A percentile compares a stretch with the other conserved stretches of the same genome.
Conservation (phyloP, 495 filamentous ascomycete species). For the Xylaria castorea region DNA sequence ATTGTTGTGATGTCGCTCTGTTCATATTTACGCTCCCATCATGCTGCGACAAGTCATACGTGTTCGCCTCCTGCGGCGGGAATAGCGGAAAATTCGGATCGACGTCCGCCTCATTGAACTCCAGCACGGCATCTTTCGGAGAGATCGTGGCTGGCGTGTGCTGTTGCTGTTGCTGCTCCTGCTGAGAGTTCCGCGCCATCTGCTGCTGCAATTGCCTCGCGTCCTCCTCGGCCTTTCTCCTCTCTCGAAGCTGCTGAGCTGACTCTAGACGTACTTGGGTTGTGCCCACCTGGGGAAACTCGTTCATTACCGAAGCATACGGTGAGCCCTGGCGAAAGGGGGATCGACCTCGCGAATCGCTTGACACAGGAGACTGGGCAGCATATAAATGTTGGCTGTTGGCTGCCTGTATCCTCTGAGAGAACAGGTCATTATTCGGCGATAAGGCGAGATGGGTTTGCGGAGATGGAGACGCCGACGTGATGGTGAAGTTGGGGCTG, state of each 20-base stretch:
- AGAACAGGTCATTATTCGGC: slow-evolving; percentile 70
- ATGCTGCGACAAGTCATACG: slow-evolving; percentile 41
- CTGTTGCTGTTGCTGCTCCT: slow-evolving; percentile 39
- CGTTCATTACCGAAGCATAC: slow-evolving; percentile 59
- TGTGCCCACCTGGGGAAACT: slow-evolving; percentile 45
- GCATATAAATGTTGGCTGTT: slow-evolving; percentile 75
- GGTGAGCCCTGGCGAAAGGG: slow-evolving; percentile 84
- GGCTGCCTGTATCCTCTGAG: slow-evolving; percentile 76
- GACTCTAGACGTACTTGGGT: slow-evolving; percentile 58
- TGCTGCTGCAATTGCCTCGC: slow-evolving; percentile 60
- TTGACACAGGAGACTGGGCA: slow-evolving; percentile 53
- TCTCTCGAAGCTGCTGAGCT: slow-evolving; percentile 64
- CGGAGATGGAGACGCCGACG: slow-evolving; percentile 56
- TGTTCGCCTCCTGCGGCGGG: slow-evolving; percentile 52
- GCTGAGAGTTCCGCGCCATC: slow-evolving; percentile 47
- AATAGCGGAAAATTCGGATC: slow-evolving; percentile 74
- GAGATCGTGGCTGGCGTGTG: slow-evolving; percentile 85
- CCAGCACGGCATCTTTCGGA: slow-evolving; percentile 89
- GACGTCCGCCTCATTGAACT: slow-evolving; percentile 77
- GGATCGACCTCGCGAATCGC: slow-evolving; percentile 69
- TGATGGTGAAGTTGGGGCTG: slow-evolving; percentile 67
- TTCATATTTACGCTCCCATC: slow-evolving; percentile 34
- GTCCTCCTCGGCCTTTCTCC: slow-evolving; percentile 65
- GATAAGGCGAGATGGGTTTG: slow-evolving; percentile 54
- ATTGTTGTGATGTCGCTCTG: slow-evolving; percentile 36